Evolutionary conservation across 2,329 filamentous ascomycete genomes (phyloP).

Genomic region (Aureobasidium sp.): DNA sequence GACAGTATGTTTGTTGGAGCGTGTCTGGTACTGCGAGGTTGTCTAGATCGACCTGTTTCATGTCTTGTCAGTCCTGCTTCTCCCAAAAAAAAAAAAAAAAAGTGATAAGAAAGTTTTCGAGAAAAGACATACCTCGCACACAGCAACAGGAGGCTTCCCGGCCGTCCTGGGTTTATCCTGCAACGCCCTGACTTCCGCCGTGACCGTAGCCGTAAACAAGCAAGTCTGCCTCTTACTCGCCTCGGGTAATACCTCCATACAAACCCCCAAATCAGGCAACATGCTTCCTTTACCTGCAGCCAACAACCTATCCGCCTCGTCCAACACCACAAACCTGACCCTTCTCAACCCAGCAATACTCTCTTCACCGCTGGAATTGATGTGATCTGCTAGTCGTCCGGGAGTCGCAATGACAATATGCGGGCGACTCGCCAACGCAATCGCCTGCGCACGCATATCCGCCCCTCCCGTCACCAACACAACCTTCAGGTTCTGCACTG

Average conservation of each 20-base stretch:
- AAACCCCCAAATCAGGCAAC: slow-evolving; percentile 90
- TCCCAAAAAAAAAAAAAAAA: too few relatives aligned
- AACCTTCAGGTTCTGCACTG: slow-evolving; percentile 78
- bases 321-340: slow-evolving; percentile 80
- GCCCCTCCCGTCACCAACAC: slow-evolving; percentile 86
- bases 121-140: slow-evolving; percentile 60
- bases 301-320: slow-evolving; percentile 89
- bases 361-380: slow-evolving; percentile 83
- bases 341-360: slow-evolving; percentile 75
- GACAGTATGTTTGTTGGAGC: slow-evolving; percentile 75
- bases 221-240: slow-evolving; percentile 78
- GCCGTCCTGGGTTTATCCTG: slow-evolving; percentile 67
- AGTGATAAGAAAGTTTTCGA: too few relatives aligned
- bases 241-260: slow-evolving; percentile 72
- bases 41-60: slow-evolving; percentile 54
- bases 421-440: slow-evolving; percentile 71
- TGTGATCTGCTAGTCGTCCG: slow-evolving; percentile 86
- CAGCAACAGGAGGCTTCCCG: slow-evolving; percentile 69
- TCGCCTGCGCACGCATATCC: slow-evolving; percentile 87
- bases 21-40: slow-evolving; percentile 70
- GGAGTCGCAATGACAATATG: slow-evolving; percentile 94
- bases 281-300: slow-evolving; percentile 72
- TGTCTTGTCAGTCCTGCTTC: too few relatives aligned
- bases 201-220: slow-evolving; percentile 93
- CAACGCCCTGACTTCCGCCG: slow-evolving; percentile 79